These are phyloP conservation scores for Aspergillus aculeatinus DNA, from an alignment of 2,329 filamentous ascomycete species.

Conservation along the genomic window DNA sequence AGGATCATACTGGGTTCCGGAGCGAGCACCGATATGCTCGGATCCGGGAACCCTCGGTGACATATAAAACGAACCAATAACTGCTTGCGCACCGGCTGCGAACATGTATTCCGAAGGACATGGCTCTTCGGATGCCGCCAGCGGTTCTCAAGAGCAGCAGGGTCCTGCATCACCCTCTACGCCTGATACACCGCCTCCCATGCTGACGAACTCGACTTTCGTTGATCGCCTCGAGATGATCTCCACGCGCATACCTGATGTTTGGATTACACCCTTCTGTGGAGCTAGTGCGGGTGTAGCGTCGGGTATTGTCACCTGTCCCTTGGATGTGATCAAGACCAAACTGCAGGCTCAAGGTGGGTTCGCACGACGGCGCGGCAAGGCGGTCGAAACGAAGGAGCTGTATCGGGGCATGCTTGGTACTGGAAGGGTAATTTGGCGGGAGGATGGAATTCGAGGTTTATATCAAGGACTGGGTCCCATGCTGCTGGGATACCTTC, in stretches of 20 bases:
- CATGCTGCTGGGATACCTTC: slow-evolving; percentile 91
- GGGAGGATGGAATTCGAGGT: slow-evolving; percentile 81
- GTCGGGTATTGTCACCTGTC: slow-evolving; percentile 91
- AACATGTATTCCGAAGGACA: slow-evolving; percentile 49
- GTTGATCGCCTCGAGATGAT: slow-evolving; percentile 41
- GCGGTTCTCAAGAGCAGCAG: slow-evolving; percentile 31
- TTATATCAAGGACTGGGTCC: slow-evolving; percentile 92
- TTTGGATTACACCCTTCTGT: slow-evolving; percentile 74
- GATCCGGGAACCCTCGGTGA: slow-evolving; percentile 44
- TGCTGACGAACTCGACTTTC: slow-evolving; percentile 31
- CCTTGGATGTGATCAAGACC: slow-evolving; percentile 98
- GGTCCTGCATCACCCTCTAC: slow-evolving; percentile 23
- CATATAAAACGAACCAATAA: slow-evolving; percentile 35
- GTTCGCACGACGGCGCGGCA: slow-evolving; percentile 55
- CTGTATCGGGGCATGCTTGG: slow-evolving; percentile 85
- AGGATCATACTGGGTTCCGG: slow-evolving; percentile 36
- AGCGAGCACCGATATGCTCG: slow-evolving; percentile 43
- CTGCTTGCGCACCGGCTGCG: slow-evolving; percentile 37
- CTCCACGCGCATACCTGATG: slow-evolving; percentile 52
- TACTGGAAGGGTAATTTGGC: slow-evolving; percentile 81
- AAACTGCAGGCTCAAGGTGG: slow-evolving; percentile 94
- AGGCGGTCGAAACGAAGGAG: slow-evolving; percentile 46
- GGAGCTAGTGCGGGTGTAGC: slow-evolving; percentile 89
- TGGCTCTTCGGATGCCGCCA: slow-evolving; percentile 37
- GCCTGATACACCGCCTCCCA: slow-evolving; percentile 24